phyloP scores from a whole-genome alignment of 805 yeast genomes.

The Saturnispora ahearnii region DNA sequence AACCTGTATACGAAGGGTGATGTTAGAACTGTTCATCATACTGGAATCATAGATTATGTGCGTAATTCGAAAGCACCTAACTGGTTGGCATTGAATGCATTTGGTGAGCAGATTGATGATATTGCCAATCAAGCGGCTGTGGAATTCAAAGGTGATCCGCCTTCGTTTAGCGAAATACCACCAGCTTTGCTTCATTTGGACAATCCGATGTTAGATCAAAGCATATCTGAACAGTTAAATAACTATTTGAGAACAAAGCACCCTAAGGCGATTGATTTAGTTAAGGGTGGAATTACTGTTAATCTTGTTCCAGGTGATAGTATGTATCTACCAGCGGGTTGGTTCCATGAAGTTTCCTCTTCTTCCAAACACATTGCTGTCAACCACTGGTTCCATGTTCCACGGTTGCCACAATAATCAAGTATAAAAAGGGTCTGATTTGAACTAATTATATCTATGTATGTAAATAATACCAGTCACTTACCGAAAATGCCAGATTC shows the following conservation, averaged over 20 bases:
- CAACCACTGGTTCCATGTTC: constrained; percentile 72
- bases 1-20: constrained; percentile 58
- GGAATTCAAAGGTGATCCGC: constrained; percentile 40
- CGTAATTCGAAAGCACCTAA: constrained; percentile 44
- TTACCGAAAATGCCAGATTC: not conserved
- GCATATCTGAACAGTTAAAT: constrained; percentile 11
- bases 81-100: constrained; percentile 41
- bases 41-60: constrained; percentile 61
- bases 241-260: not conserved
- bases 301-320: constrained; percentile 53
- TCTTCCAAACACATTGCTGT: constrained; percentile 61
- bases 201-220: constrained; percentile 32
- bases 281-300: constrained; percentile 35
- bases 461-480: not conserved
- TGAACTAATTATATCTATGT: too few species aligned
- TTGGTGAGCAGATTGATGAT: constrained; percentile 43
- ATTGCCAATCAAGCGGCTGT: constrained; percentile 6
- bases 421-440: not conserved
- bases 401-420: constrained; percentile 18
- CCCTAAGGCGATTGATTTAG: constrained; percentile 16
- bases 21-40: constrained; percentile 40
- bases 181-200: constrained; percentile 55
- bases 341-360: constrained; percentile 77
- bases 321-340: constrained; percentile 66
- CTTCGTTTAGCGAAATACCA: constrained; percentile 58